A percentile compares a stretch with the other conserved stretches of the same genome.
phyloP scores from a whole-genome alignment of 2,329 filamentous ascomycete species.

The Rhynchosporium secalis region DNA sequence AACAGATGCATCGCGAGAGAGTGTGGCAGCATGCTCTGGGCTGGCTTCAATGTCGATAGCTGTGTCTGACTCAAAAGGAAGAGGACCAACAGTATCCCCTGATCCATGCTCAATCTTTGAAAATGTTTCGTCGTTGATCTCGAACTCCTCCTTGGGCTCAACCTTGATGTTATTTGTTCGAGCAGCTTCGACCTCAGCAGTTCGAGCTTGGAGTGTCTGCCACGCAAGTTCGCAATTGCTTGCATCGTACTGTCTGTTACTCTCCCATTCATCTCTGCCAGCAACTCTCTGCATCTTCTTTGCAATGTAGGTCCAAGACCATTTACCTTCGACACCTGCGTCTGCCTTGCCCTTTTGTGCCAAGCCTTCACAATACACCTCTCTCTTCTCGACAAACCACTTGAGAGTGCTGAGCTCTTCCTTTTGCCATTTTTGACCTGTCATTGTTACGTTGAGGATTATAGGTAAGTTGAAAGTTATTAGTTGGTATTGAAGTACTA shows the following conservation, averaged over 20 bases:
- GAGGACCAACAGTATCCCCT: neutral
- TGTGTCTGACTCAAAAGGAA: neutral
- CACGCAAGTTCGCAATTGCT: neutral
- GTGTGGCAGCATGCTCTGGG: neutral
- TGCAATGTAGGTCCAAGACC: neutral
- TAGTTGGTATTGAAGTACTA: neutral
- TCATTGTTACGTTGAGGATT: neutral
- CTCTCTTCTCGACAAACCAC: constrained; percentile 5
- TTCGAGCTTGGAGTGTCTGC: neutral
- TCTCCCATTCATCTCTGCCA: constrained; percentile 1
- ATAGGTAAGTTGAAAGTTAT: neutral
- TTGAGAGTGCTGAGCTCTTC: neutral
- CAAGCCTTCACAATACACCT: neutral
- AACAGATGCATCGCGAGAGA: neutral
- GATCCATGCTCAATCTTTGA: neutral
- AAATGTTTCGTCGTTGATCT: neutral
- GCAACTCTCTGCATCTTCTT: constrained; percentile 3
- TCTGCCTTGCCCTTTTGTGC: neutral
- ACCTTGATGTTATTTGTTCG: neutral
- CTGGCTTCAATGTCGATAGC: neutral
- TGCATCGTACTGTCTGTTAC: neutral
- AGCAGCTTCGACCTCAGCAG: too few relatives aligned
- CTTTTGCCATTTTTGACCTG: neutral
- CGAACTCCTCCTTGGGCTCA: neutral
- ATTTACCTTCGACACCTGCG: neutral